Percentiles rank a stretch among this genome's conserved stretches.
phyloP scores from a whole-genome alignment of 371 early-diverging fungal genomes.

The Mortierella sp. region DNA sequence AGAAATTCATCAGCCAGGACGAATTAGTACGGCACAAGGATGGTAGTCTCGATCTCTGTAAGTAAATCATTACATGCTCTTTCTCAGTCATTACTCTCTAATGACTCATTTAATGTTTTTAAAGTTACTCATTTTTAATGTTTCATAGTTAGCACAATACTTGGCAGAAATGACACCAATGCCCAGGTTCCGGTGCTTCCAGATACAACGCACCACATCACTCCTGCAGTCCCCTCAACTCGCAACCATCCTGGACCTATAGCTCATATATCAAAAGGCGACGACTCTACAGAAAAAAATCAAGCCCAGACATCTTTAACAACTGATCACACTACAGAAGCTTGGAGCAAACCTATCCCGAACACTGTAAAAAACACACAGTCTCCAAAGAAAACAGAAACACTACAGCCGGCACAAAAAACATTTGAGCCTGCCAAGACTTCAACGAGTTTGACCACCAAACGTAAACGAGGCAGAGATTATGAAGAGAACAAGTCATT shows the following conservation, averaged over 20 bases:
- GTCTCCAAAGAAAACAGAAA: no score
- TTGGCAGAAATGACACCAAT: conserved; percentile 25
- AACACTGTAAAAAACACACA: no score
- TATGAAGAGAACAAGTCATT: conserved; percentile 3
- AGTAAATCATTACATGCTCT: neutral
- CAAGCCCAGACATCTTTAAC: neutral
- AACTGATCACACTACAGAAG: neutral
- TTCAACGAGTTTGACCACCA: no score
- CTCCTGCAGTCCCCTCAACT: neutral
- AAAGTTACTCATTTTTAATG: neutral
- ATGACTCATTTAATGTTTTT: neutral
- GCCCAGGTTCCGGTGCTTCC: conserved; percentile 26
- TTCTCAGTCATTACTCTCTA: neutral
- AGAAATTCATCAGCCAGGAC: conserved; percentile 16
- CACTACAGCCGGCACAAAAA: no score
- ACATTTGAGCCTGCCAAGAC: no score
- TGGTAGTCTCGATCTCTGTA: conserved; percentile 46
- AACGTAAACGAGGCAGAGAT: neutral
- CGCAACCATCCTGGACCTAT: neutral
- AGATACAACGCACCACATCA: neutral
- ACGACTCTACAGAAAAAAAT: neutral
- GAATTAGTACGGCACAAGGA: conserved; percentile 33
- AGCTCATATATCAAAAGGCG: neutral
- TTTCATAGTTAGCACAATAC: conserved; percentile 32
- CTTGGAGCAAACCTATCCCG: no score